A percentile compares a stretch with the other conserved stretches of the same genome.
phyloP scores from a whole-genome alignment of 2,329 filamentous ascomycete genomes.

The Botrytis byssoidea region DNA sequence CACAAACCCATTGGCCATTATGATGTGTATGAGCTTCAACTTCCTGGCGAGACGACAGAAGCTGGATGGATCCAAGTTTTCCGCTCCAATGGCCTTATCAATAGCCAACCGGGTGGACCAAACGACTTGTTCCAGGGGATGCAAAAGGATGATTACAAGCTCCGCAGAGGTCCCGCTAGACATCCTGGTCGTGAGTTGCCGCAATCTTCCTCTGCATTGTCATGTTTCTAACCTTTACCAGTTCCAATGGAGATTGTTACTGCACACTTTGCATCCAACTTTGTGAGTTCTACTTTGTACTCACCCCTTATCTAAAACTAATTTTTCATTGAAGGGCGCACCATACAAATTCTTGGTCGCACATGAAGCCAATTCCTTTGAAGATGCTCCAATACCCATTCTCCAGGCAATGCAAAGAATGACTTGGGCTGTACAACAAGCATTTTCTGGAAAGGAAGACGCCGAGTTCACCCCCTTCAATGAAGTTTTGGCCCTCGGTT shows the following conservation, averaged over 20 bases:
- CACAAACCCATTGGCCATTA: conserved; percentile 34
- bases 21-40: conserved; percentile 43
- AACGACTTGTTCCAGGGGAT: conserved; percentile 58
- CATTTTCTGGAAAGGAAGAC: not conserved
- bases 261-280: conserved; percentile 52
- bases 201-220: not conserved
- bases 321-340: conserved; percentile 48
- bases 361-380: conserved; percentile 51
- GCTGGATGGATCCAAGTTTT: conserved; percentile 5
- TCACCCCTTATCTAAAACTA: not conserved
- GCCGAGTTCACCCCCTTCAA: conserved; percentile 48
- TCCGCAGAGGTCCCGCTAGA: conserved; percentile 33
- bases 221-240: conserved; percentile 34
- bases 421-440: conserved; percentile 50
- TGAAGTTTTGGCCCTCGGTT: conserved; percentile 58
- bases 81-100: conserved; percentile 38
- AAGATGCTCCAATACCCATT: conserved; percentile 49
- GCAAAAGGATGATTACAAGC: conserved; percentile 45
- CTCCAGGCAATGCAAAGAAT: conserved; percentile 51
- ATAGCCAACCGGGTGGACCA: conserved; percentile 52
- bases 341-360: conserved; percentile 65
- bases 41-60: conserved; percentile 44
- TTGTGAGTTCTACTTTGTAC: conserved; percentile 40
- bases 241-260: conserved; percentile 46
- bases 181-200: conserved; percentile 40